These are phyloP conservation scores for Allium cepa DNA, from an alignment of 106 monocot species.

Conservation along the genomic window DNA sequence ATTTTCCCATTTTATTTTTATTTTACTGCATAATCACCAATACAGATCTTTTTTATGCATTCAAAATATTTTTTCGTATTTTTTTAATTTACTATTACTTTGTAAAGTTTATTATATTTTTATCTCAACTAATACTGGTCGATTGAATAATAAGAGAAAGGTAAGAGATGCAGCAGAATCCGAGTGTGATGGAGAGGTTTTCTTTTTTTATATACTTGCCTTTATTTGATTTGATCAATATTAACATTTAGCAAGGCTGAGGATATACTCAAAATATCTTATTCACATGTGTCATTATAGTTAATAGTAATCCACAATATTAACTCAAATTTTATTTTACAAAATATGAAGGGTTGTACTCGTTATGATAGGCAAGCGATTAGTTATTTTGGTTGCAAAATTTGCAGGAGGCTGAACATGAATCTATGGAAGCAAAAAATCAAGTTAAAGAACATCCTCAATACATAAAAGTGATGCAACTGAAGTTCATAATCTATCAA, in stretches of 20 bases:
- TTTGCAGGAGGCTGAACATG: slow-evolving; percentile 56
- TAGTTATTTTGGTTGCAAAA: slow-evolving; percentile 1
- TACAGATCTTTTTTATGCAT: no score
- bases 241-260: background rate
- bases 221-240: background rate
- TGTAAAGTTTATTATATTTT: no score
- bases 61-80: no score
- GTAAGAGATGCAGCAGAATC: slow-evolving; percentile 43
- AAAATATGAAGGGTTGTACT: no score
- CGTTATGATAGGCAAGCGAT: background rate
- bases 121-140: no score
- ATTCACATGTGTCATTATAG: no score
- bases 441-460: slow-evolving; percentile 21
- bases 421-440: slow-evolving; percentile 39
- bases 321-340: no score
- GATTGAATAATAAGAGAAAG: slow-evolving; percentile 48
- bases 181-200: slow-evolving; percentile 72
- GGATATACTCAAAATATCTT: no score
- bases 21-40: no score
- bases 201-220: background rate
- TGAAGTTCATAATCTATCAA: slow-evolving; percentile 90
- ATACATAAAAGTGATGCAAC: slow-evolving; percentile 70
- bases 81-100: no score
- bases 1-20: no score
- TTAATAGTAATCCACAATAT: no score